phyloP scores from a whole-genome alignment of 1,284 basidiomycete genomes.

The Rhodotorula sp. region DNA sequence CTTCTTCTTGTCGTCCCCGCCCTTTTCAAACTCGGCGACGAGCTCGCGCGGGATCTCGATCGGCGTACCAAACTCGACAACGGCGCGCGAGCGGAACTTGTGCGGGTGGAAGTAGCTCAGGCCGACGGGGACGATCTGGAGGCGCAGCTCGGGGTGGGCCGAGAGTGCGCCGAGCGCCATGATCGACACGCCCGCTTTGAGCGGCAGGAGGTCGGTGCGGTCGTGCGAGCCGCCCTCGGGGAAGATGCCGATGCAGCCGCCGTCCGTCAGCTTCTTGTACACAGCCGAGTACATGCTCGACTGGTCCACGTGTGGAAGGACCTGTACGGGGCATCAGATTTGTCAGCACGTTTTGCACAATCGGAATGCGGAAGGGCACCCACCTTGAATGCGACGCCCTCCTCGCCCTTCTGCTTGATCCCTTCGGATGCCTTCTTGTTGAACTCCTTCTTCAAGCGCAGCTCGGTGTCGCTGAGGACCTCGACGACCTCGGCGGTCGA shows the following conservation, averaged over 20 bases:
- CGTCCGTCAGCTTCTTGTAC: slow-evolving; percentile 81
- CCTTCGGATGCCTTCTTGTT: slow-evolving; percentile 48
- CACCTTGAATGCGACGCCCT: slow-evolving; percentile 42
- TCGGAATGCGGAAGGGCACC: background rate
- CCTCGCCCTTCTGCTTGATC: slow-evolving; percentile 39
- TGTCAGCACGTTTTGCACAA: no score
- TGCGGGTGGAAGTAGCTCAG: slow-evolving; percentile 95
- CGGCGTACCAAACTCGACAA: slow-evolving; percentile 93
- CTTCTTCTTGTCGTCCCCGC: slow-evolving; percentile 83
- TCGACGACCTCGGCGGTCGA: slow-evolving; percentile 81
- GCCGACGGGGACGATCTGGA: slow-evolving; percentile 92
- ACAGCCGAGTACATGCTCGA: slow-evolving; percentile 93
- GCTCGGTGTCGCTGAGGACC: slow-evolving; percentile 82
- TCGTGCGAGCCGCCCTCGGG: slow-evolving; percentile 98
- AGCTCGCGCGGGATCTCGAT: slow-evolving; percentile 83
- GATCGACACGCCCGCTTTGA: slow-evolving; percentile 93
- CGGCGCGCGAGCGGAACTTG: slow-evolving; percentile 89
- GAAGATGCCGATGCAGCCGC: slow-evolving; percentile 91
- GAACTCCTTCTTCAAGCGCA: slow-evolving; percentile 82
- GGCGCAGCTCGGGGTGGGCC: slow-evolving; percentile 77
- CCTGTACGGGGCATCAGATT: slow-evolving; percentile 61
- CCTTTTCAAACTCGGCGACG: slow-evolving; percentile 86
- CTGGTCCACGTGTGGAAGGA: slow-evolving; percentile 83
- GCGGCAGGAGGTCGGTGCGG: slow-evolving; percentile 86
- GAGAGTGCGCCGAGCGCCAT: slow-evolving; percentile 99